Base-by-base conservation (phyloP, 2,329 filamentous ascomycete species). In the Colletotrichum musae region DNA sequence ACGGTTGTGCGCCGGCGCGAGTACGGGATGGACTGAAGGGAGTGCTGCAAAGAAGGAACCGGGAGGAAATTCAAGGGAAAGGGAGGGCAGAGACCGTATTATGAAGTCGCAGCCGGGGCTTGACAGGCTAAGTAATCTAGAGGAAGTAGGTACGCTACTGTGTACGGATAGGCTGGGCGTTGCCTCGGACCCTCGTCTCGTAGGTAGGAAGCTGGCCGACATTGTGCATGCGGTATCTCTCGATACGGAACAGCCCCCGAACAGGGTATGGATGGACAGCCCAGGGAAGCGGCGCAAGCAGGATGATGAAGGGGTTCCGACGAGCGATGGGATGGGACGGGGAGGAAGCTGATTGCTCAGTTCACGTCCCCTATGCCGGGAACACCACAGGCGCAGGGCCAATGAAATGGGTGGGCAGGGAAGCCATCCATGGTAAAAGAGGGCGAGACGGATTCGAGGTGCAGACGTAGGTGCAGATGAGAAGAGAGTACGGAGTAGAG, bases 121-220 rank as follows among this genome's bases (percentile, higher is more conserved):
- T 21, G 56, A 60, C 69, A 28, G 57, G 57, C 64, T 69, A 72
- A 69, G 10, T 71, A 58, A 59, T 57, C 56, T 24, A 43, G 47
- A 61, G 48, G 47, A n/a, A 60, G 18, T 24, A 24, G 21, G 21
- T 24, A 24, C 21, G 3, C 21, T 24, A 24, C 21, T 24, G 21
- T 24, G 21, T 24, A 24, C 21, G 18, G 18, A 43, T 50, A 41
- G 54, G 28, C 16, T 32, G 66, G 65, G 65, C 53, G 16, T 58
- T 32, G 28, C 26, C 26, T 57, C 54, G 51, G 53, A 26, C 32
- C 47, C 60, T 64, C 61, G 41, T 43, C 41, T 43, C 41, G 13
- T 7, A 15, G 13, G 26, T 58, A 43, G 62, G 56, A 28, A 66
- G 66, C 54, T 56, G 51, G 50, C 62, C 32, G 43, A 57, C 13